Conservation (phyloP, 805 yeast genomes). For the Naumovozyma baii region DNA sequence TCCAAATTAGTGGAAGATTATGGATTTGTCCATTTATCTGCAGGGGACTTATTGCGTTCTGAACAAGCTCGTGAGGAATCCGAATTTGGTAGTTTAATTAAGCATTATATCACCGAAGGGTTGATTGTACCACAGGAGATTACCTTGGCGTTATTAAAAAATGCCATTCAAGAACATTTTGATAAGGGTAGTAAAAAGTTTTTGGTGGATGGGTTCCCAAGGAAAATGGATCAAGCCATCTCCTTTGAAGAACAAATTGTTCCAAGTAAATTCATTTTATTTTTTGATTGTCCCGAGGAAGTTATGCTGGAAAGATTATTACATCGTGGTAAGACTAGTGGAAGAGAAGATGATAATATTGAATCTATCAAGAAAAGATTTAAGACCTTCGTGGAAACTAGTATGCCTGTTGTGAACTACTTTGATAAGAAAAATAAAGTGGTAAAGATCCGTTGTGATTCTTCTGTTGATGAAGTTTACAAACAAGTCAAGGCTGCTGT, state of each 20-base stretch:
- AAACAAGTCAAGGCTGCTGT: slow-evolving; percentile 57
- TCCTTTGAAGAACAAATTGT: slow-evolving; percentile 79
- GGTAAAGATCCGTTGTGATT: slow-evolving; percentile 68
- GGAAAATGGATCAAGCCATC: slow-evolving; percentile 95
- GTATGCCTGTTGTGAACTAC: slow-evolving; percentile 88
- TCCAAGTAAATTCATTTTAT: slow-evolving; percentile 59
- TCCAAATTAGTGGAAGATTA: slow-evolving; percentile 70
- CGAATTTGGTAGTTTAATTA: slow-evolving; percentile 76
- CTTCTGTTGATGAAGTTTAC: slow-evolving; percentile 72
- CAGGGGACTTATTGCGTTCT: slow-evolving; percentile 92
- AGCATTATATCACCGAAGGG: slow-evolving; percentile 77
- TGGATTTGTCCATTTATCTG: slow-evolving; percentile 79
- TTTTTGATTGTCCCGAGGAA: slow-evolving; percentile 71
- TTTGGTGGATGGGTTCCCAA: slow-evolving; percentile 91
- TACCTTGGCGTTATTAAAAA: slow-evolving; percentile 71
- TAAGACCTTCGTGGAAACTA: slow-evolving; percentile 73
- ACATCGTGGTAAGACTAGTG: slow-evolving; percentile 90
- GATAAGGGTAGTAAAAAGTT: slow-evolving; percentile 50
- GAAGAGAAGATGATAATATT: slow-evolving; percentile 85
- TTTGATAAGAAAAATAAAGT: slow-evolving; percentile 67
- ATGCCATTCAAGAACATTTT: slow-evolving; percentile 56
- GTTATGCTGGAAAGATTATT: slow-evolving; percentile 79
- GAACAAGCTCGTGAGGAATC: slow-evolving; percentile 82
- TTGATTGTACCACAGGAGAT: slow-evolving; percentile 86
- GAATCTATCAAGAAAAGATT: slow-evolving; percentile 88